Base-by-base conservation (phyloP, 2,329 filamentous ascomycete genomes). In the Botrytis sinoallii region DNA sequence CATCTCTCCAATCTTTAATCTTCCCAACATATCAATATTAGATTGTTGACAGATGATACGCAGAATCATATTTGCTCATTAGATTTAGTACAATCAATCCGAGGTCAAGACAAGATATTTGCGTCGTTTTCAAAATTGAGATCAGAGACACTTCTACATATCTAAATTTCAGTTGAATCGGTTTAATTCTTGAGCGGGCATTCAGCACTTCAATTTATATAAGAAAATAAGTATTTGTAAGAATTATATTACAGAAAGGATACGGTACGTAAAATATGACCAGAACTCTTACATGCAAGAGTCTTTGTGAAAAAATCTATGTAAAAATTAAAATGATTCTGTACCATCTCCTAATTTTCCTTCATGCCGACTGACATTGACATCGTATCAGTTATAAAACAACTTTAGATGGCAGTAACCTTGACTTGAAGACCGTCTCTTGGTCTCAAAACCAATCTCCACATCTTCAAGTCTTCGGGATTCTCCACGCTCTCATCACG, bases 381-480 rank as follows among this genome's bases (percentile, higher is more conserved):
- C 16, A 32, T 46, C 20, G 2, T 1, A 22, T 44, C 52, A 6
- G 18, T 8, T 3, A 44, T 1, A 14, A 18, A 80, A 2, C 79
- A 81, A 22, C 84, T 81, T 59, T 59, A 70, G 38, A 70, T 42
- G 29, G 38, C 10, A 32, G 67, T 70, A 59, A 70, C 67, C 20
- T 70, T 70, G 9, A 70, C 67, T 35, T 70, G 67, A n/a, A 70
- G 25, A 40, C 84, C 84, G 74, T 85, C 82, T 79, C 82, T 83
- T 3, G 84, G 84, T 71, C 84, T 79, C 77, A 86, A 75, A 25
- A 85, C 84, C 63, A 85, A 76, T 52, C 84, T 81, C 84, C 84
- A 85, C 84, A 85, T 85, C 81, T 86, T 86, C 81, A 83, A 82
- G 22, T 81, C 79, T 78, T 85, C 84, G 14, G 84, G 84, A 75